Base-by-base conservation (phyloP, 1,284 basidiomycete species). In the Meripilus lineatus region DNA sequence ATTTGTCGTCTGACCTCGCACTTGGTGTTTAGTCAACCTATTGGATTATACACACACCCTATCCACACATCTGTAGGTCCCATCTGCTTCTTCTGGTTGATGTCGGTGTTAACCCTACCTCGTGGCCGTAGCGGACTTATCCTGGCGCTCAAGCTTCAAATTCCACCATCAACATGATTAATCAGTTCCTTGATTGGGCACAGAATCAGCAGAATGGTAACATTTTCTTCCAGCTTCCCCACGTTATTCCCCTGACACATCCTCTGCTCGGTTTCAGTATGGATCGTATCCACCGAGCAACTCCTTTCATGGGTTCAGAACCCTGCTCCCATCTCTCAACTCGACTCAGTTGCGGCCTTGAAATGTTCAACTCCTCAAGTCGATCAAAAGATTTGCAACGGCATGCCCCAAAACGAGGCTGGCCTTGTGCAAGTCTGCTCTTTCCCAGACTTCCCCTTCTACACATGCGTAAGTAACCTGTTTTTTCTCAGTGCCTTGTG, bases 1-100 rank as follows among this genome's bases (percentile, higher is more conserved):
- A 5, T 24, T 38, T n/a, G 10, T n/a, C 34, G n/a, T 17, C 17
- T 32, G 4, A 17, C 14, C 14, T 11, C 24, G 5, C 15, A 44
- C 36, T 22, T 8, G 6, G 26, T 41, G n/a, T 30, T 13, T 38
- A 49, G 58, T 6, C 85, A 89, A 62, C 89, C 89, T 0, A 81
- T 91, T 50, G 88, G 88, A 40, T 68, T 90, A 34, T 91, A 90
- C 63, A 84, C 84, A 2, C 88, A 91, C 59, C 88, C 87, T 28
- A 86, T 90, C 57, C 86, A 90, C 66, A 62, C 89, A 45, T 79
- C 86, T 14, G 77, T 81, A 41, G 48, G 72, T 61, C 7, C 4
- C 17, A 25, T 2, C 32, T 17, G 28, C 25, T 34, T 34, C 11
- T 14, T 14, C 20, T 23, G 17, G 8, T 44, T 40, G 47, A 44